A percentile compares a stretch with the other conserved stretches of the same genome.
Evolutionary conservation across 2,329 filamentous ascomycete genomes (phyloP).

Genomic region (Dactylellina haptotyla): DNA sequence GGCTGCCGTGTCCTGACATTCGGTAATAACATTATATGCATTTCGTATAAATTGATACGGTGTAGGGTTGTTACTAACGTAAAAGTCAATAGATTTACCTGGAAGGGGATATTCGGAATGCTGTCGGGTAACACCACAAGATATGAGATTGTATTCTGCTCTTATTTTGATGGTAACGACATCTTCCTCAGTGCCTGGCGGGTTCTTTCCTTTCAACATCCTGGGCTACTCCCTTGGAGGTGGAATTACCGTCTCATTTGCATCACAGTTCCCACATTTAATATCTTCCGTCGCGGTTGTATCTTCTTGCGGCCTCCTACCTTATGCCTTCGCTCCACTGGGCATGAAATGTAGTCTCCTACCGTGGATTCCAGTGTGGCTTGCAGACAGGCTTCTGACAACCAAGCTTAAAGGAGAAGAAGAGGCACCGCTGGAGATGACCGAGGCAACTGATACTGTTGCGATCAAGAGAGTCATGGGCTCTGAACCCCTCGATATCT

Average conservation of each 20-base stretch:
- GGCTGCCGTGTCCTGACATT: conserved; percentile 84
- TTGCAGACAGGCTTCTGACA: conserved; percentile 67
- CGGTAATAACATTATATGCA: conserved; percentile 65
- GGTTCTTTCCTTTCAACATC: conserved; percentile 70
- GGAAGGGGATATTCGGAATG: conserved; percentile 81
- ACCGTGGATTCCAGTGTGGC: conserved; percentile 69
- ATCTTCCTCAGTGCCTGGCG: conserved; percentile 71
- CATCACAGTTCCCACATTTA: conserved; percentile 74
- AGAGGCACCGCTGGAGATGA: conserved; percentile 60
- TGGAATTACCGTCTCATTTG: conserved; percentile 76
- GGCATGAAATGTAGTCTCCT: conserved; percentile 70
- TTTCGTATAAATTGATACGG: neutral
- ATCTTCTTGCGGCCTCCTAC: conserved; percentile 80
- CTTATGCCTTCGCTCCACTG: conserved; percentile 71
- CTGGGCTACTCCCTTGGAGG: conserved; percentile 85
- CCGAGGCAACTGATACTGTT: conserved; percentile 55
- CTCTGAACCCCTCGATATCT: conserved; percentile 68
- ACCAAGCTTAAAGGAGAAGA: conserved; percentile 65
- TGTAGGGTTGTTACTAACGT: conserved; percentile 9
- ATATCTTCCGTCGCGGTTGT: conserved; percentile 78
- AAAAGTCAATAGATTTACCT: conserved; percentile 69
- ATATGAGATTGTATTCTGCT: conserved; percentile 72
- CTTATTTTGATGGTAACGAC: conserved; percentile 70
- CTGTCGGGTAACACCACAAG: conserved; percentile 70
- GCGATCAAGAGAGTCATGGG: conserved; percentile 56